phyloP scores from a whole-genome alignment of 2,329 filamentous ascomycete genomes.

The Aspergillus fischeri region DNA sequence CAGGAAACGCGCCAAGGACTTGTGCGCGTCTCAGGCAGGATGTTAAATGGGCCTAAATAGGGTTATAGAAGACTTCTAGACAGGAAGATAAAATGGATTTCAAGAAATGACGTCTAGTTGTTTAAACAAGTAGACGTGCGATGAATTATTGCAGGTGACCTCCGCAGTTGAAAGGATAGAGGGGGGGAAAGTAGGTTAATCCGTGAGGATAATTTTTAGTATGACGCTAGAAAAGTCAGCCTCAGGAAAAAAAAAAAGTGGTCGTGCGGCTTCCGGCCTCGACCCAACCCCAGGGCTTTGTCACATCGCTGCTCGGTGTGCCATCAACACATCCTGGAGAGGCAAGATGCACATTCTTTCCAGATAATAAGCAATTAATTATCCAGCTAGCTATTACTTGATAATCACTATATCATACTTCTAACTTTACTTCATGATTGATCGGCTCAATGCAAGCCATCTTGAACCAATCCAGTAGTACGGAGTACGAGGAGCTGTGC shows the following conservation, averaged over 20 bases:
- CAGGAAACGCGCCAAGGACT: constrained; percentile 37
- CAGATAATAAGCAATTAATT: neutral
- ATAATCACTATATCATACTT: neutral
- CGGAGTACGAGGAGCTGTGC: neutral
- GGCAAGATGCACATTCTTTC: constrained; percentile 1
- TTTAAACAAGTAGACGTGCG: constrained; percentile 12
- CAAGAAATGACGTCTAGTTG: constrained; percentile 15
- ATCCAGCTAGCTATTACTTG: neutral
- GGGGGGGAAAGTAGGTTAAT: constrained; percentile 33
- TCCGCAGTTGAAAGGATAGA: constrained; percentile 20
- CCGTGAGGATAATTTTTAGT: constrained; percentile 41
- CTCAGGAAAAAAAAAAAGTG: constrained; percentile 23
- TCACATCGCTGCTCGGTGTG: neutral
- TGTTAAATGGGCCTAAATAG: constrained; percentile 17
- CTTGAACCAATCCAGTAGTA: neutral
- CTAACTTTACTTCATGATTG: neutral
- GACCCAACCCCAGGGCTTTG: constrained; percentile 21
- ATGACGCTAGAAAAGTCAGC: constrained; percentile 41
- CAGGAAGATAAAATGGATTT: constrained; percentile 17
- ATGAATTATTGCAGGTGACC: constrained; percentile 18
- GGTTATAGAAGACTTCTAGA: constrained; percentile 15
- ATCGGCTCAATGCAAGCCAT: neutral
- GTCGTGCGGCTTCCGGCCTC: constrained; percentile 21
- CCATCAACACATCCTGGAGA: neutral
- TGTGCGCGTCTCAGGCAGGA: constrained; percentile 38